Base-by-base conservation (phyloP, 2,329 filamentous ascomycete genomes). In the Colletotrichum tropicale region DNA sequence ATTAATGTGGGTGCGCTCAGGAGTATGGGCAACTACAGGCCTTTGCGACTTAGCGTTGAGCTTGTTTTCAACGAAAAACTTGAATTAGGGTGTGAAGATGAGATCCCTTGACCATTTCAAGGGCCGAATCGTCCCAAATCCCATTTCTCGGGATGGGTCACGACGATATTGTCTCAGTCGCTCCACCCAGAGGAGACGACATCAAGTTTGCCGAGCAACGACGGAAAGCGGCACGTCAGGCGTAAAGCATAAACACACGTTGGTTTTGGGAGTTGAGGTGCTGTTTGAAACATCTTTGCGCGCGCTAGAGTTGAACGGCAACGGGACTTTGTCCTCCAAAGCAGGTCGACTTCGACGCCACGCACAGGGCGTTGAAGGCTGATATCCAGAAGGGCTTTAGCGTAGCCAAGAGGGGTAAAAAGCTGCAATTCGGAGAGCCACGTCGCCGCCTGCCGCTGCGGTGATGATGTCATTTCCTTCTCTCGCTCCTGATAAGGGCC, bases 231-330 rank as follows among this genome's bases (percentile, higher is more conserved):
- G 60, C 66, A 60, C 26, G 13, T 8, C 28, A 28, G 32, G 30
- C 21, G 64, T 18, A 70, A 65, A 28, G 21, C 56, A 67, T 34
- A 48, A 26, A 58, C 43, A 43, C 10, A 38, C 12, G 13, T 56
- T 71, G 62, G 69, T 55, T 69, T 65, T 66, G 21, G 18, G 28
- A 36, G 78, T 69, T 67, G 60, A 34, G 26, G 21, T 58, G 28
- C 26, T 24, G 52, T 48, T 48, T 75, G 66, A 76, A 71, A 71
- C 74, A 71, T 36, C 18, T 66, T 64, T 76, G 60, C 71, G 71
- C 32, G 52, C 71, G 60, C 71, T 76, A 71, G 36, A 55, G 15
- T 43, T 15, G 52, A 61, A 28, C 26, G 43, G n/a, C 62, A 55
- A 18, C 32, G 30, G 28, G 30, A 66, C 61, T 48, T 56, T 24